These are phyloP conservation scores for Ceratopteris richardii DNA, from an alignment of 75 land plant genomes.

Conservation along the genomic window DNA sequence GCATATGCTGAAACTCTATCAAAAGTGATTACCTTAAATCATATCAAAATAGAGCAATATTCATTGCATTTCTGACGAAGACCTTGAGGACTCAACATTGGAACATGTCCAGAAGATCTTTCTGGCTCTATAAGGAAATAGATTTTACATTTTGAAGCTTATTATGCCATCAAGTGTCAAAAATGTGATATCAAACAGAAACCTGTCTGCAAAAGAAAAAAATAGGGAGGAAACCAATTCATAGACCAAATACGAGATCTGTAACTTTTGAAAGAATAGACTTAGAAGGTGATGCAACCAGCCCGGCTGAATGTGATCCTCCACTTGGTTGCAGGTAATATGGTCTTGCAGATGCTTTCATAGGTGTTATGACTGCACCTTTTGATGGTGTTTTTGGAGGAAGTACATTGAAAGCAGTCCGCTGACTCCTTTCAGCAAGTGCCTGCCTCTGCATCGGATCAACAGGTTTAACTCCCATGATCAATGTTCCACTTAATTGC, in stretches of 20 bases:
- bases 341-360: constrained; percentile 37
- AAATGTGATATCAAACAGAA: too few relatives aligned
- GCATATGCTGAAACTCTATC: too few relatives aligned
- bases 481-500: constrained; percentile 68
- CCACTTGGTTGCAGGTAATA: constrained; percentile 48
- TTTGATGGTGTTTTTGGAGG: constrained; percentile 34
- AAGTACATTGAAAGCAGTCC: constrained; percentile 46
- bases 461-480: constrained; percentile 81
- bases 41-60: too few relatives aligned
- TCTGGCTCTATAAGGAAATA: too few relatives aligned
- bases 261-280: constrained; percentile 68
- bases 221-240: too few relatives aligned
- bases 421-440: constrained; percentile 44
- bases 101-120: too few relatives aligned
- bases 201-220: too few relatives aligned
- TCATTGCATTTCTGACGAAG: too few relatives aligned
- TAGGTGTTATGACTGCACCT: constrained; percentile 14
- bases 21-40: too few relatives aligned
- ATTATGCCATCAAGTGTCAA: too few relatives aligned
- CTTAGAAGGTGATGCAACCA: constrained; percentile 76
- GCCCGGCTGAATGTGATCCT: constrained; percentile 34
- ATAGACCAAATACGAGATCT: constrained; percentile 85
- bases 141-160: too few relatives aligned
- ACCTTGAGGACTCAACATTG: too few relatives aligned
- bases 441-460: constrained; percentile 71